Evolutionary conservation across 345 rosid genomes (phyloP).

Genomic region (Eucalyptus lansdowneana): DNA sequence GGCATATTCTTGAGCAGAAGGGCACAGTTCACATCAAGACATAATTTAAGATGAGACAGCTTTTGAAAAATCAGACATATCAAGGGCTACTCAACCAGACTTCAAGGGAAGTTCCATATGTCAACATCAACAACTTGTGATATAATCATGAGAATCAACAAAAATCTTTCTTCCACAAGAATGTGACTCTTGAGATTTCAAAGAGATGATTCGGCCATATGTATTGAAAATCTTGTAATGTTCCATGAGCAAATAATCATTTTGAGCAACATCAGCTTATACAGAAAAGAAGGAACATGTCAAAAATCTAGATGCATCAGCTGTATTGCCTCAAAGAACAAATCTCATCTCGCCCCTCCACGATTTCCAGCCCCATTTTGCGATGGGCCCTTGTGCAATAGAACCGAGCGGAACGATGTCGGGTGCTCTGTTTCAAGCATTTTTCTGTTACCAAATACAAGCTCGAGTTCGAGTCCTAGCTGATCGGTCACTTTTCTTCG

Average conservation of each 20-base stretch:
- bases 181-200: neutral
- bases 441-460: neutral
- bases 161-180: neutral
- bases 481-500: neutral
- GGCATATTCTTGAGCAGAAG: neutral
- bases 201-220: neutral
- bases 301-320: neutral
- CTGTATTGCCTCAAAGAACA: neutral
- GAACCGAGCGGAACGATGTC: neutral
- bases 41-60: neutral
- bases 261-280: neutral
- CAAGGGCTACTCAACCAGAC: neutral
- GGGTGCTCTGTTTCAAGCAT: neutral
- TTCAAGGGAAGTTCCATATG: neutral
- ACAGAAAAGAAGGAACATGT: neutral
- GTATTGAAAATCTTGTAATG: neutral
- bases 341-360: neutral
- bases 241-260: neutral
- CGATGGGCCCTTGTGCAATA: neutral
- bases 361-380: neutral
- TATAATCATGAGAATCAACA: neutral
- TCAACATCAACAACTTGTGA: neutral
- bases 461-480: neutral
- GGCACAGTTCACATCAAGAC: neutral
- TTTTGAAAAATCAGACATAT: neutral